Evolutionary conservation across 257 asterid species (phyloP).

Genomic region (Solanum chiquidenum): DNA sequence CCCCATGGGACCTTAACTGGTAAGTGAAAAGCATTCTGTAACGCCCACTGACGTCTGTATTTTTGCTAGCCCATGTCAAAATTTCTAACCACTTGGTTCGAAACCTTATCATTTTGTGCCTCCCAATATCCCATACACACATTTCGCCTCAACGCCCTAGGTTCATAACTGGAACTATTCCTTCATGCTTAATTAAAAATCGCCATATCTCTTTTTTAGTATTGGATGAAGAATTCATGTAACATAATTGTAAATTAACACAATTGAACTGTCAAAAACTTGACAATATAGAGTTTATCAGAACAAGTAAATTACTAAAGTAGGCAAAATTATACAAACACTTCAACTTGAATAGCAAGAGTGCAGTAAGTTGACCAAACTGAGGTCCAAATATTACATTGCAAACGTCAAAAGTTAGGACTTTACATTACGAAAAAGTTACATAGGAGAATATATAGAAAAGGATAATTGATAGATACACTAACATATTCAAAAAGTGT

Average conservation of each 20-base stretch:
- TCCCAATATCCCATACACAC: neutral
- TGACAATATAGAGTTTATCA: neutral
- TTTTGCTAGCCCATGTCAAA: neutral
- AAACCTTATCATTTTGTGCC: neutral
- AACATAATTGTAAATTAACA: neutral
- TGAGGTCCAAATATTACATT: neutral
- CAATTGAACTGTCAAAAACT: neutral
- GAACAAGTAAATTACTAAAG: neutral
- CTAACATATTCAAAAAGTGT: neutral
- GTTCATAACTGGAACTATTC: neutral
- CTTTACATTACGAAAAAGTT: neutral
- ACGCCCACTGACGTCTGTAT: neutral
- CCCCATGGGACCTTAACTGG: neutral
- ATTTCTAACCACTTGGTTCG: neutral
- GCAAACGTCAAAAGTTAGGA: neutral
- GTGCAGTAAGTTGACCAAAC: neutral
- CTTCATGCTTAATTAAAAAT: neutral
- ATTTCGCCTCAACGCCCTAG: neutral
- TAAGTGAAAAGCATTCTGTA: neutral
- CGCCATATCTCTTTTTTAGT: neutral
- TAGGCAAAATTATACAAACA: neutral
- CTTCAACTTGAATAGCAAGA: neutral
- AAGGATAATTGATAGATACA: neutral
- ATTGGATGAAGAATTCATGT: neutral
- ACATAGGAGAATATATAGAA: neutral